Percentiles rank a stretch among this genome's conserved stretches.
Conservation (phyloP, 1,284 basidiomycete species). For the Apiotrichum brassicae region DNA sequence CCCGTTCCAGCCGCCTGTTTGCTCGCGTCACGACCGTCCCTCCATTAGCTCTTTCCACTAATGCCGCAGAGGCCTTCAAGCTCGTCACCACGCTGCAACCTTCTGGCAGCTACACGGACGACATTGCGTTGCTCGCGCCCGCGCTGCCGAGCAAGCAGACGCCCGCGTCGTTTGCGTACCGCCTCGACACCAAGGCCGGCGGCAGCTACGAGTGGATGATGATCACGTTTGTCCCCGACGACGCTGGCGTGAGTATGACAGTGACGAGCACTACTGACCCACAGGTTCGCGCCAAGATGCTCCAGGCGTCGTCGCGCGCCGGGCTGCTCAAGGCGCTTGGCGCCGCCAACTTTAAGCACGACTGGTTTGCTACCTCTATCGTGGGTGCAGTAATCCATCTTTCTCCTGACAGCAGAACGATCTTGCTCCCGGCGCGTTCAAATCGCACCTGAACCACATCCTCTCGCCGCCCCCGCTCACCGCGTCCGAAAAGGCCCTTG, state of each 20-base stretch:
- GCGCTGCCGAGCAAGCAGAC: conserved; percentile 38
- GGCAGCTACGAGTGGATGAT: conserved; percentile 46
- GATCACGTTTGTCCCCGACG: conserved; percentile 46
- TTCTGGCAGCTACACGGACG: conserved; percentile 35
- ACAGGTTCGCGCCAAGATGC: conserved; percentile 60
- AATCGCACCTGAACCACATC: conserved; percentile 64
- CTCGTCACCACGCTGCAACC: conserved; percentile 31
- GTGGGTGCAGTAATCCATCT: conserved; percentile 48
- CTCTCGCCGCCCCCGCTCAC: conserved; percentile 73
- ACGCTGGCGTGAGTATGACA: conserved; percentile 37
- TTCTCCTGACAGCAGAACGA: conserved; percentile 31
- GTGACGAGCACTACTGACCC: not conserved
- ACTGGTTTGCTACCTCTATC: conserved; percentile 72
- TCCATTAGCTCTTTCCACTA: too few relatives aligned
- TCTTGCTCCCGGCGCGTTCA: conserved; percentile 55
- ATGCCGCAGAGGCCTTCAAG: conserved; percentile 34
- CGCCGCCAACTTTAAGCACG: conserved; percentile 66
- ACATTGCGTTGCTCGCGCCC: conserved; percentile 34
- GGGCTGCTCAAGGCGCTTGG: conserved; percentile 69
- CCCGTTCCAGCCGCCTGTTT: too few relatives aligned
- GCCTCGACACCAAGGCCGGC: conserved; percentile 35
- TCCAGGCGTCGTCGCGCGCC: conserved; percentile 77
- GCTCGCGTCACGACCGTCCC: too few relatives aligned
- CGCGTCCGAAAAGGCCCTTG: conserved; percentile 70
- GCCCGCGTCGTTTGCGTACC: conserved; percentile 44